Conservation (phyloP, 768 basidiomycete genomes). For the Naematelia aurantialba region DNA sequence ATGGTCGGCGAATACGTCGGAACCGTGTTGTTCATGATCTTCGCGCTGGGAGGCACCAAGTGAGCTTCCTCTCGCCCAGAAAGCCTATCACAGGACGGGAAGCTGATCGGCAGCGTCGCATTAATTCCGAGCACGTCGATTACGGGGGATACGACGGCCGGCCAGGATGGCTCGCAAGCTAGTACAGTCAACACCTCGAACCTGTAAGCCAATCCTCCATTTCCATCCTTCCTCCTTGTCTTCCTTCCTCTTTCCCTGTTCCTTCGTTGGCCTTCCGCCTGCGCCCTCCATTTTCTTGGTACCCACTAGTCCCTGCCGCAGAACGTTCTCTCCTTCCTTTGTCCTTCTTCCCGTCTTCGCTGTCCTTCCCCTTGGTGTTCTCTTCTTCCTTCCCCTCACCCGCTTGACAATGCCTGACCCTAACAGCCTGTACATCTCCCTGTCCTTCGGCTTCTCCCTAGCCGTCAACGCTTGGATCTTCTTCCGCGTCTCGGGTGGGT, state of each 20-base stretch:
- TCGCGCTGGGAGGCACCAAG: conserved; percentile 49
- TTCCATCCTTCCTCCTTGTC: too few relatives aligned
- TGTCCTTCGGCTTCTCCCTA: conserved; percentile 49
- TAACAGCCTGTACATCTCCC: conserved; percentile 42
- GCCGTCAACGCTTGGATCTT: conserved; percentile 51
- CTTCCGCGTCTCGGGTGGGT: conserved; percentile 50
- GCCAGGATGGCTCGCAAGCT: conserved; percentile 36
- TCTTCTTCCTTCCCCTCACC: neutral
- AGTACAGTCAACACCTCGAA: conserved; percentile 47
- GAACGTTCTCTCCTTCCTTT: neutral
- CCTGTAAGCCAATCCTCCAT: conserved; percentile 3
- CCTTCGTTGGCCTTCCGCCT: neutral
- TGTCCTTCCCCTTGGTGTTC: neutral
- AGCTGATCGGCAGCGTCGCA: conserved; percentile 32
- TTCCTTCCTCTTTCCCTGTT: too few relatives aligned
- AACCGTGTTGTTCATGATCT: conserved; percentile 48
- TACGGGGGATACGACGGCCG: conserved; percentile 37
- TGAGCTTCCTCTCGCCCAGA: conserved; percentile 17
- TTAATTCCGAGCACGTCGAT: conserved; percentile 45
- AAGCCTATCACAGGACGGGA: neutral
- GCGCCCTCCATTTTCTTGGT: neutral
- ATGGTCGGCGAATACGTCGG: conserved; percentile 50
- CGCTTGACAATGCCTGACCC: neutral
- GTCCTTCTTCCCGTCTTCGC: neutral
- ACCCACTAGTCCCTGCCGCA: neutral